A percentile compares a stretch with the other conserved stretches of the same genome.
phyloP scores from a whole-genome alignment of 805 yeast genomes.

The Saccharomycopsis guyanensis region DNA sequence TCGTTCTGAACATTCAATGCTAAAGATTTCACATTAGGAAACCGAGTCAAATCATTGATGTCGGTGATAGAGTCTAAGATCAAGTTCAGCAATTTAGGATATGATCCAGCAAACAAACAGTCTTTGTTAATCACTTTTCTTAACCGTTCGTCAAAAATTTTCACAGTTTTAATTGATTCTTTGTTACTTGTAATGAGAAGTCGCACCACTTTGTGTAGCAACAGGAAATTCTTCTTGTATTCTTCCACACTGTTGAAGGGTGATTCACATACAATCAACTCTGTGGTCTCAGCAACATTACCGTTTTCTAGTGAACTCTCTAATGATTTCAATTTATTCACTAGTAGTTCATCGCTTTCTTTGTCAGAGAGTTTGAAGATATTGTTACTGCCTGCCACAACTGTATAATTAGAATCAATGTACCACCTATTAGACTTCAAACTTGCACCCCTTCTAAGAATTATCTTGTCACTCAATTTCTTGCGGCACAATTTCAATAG shows the following conservation, averaged over 20 bases:
- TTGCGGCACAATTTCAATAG: constrained; percentile 28
- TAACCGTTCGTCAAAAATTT: constrained; percentile 12
- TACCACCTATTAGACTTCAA: constrained; percentile 27
- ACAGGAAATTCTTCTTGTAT: background rate
- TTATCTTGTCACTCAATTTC: constrained; percentile 32
- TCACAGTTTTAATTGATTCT: constrained; percentile 15
- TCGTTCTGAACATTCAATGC: constrained; percentile 29
- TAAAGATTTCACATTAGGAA: constrained; percentile 24
- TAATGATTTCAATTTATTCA: too few species aligned
- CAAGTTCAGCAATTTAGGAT: background rate
- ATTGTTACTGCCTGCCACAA: constrained; percentile 32
- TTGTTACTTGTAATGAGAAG: constrained; percentile 16
- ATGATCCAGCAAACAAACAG: constrained; percentile 9
- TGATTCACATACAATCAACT: background rate
- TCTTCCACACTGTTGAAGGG: background rate
- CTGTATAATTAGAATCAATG: constrained; percentile 31
- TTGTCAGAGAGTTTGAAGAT: constrained; percentile 24
- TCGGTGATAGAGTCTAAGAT: constrained; percentile 15
- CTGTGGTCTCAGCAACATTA: too few species aligned
- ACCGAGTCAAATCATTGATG: constrained; percentile 22
- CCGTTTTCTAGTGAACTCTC: too few species aligned
- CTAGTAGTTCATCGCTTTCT: too few species aligned
- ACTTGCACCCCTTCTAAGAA: constrained; percentile 31
- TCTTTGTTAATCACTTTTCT: constrained; percentile 7
- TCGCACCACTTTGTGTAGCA: constrained; percentile 31